phyloP scores from a whole-genome alignment of 192 early-diverging fungal genomes.

The Gamsiella multidivaricata region DNA sequence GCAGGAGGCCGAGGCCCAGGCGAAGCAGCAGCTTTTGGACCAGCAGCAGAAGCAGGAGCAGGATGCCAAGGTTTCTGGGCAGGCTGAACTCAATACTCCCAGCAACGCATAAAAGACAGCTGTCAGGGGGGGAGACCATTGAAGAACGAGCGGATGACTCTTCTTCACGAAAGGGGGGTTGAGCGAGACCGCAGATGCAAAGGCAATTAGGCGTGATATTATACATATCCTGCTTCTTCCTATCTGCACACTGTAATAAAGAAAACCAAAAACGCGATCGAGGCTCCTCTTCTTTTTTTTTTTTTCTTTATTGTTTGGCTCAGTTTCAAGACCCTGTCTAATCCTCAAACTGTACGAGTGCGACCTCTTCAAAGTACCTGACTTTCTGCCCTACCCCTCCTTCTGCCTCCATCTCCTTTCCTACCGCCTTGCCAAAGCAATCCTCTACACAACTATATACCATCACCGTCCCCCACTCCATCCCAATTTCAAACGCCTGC shows the following conservation, averaged over 20 bases:
- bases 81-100: slow-evolving; percentile 1
- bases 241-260: no score
- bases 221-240: no score
- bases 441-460: slow-evolving; percentile 83
- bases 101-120: neutral
- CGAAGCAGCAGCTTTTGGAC: slow-evolving; percentile 12
- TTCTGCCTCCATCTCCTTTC: slow-evolving; percentile 10
- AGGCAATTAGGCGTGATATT: no score
- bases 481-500: slow-evolving; percentile 73
- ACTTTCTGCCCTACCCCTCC: slow-evolving; percentile 15
- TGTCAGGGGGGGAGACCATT: neutral
- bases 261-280: no score
- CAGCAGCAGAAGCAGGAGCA: slow-evolving; percentile 27
- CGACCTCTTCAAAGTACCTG: slow-evolving; percentile 70
- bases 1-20: slow-evolving; percentile 33
- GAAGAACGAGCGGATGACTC: neutral
- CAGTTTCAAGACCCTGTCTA: slow-evolving; percentile 2
- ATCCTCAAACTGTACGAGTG: slow-evolving; percentile 68
- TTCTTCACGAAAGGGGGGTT: no score
- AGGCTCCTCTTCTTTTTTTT: neutral
- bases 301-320: neutral
- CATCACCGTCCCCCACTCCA: slow-evolving; percentile 92
- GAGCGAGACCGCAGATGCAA: no score
- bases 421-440: slow-evolving; percentile 67
- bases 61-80: slow-evolving; percentile 9